Evolutionary conservation across 2,329 filamentous ascomycete species (phyloP).

Genomic region (Huntiella decipiens): DNA sequence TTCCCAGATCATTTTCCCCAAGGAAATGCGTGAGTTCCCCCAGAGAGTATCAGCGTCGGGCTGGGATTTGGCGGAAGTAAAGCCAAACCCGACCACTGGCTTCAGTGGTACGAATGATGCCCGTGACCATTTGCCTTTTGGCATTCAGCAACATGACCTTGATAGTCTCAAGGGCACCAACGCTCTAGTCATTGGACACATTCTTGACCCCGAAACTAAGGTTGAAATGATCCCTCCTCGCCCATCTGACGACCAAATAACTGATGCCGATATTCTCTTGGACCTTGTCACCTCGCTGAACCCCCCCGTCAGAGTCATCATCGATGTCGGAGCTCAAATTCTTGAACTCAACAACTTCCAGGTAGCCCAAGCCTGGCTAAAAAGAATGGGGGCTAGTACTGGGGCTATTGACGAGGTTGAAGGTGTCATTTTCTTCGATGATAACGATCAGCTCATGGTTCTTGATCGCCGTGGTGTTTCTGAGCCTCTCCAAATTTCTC

Average conservation of each 20-base stretch:
- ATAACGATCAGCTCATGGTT: slow-evolving; percentile 34
- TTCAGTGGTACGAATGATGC: slow-evolving; percentile 56
- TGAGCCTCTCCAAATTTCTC: slow-evolving; percentile 36
- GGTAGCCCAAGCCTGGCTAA: slow-evolving; percentile 37
- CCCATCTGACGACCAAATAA: slow-evolving; percentile 2
- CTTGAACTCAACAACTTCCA: slow-evolving; percentile 40
- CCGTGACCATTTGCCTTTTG: slow-evolving; percentile 34
- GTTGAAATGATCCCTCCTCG: slow-evolving; percentile 17
- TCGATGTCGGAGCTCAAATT: slow-evolving; percentile 55
- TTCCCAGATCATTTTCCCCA: slow-evolving; percentile 36
- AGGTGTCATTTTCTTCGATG: slow-evolving; percentile 37
- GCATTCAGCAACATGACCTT: slow-evolving; percentile 36
- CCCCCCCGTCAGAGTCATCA: slow-evolving; percentile 33
- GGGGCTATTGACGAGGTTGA: slow-evolving; percentile 3
- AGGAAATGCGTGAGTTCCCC: slow-evolving; percentile 42
- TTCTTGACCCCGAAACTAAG: slow-evolving; percentile 35
- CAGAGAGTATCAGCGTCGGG: slow-evolving; percentile 45
- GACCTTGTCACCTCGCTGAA: slow-evolving; percentile 21
- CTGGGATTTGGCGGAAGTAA: slow-evolving; percentile 41
- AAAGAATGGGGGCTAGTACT: slow-evolving; percentile 7
- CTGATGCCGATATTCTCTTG: slow-evolving; percentile 26
- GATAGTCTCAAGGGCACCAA: slow-evolving; percentile 42
- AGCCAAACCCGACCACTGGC: slow-evolving; percentile 33
- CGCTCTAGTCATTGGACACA: slow-evolving; percentile 39
- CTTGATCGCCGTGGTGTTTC: slow-evolving; percentile 27